A percentile compares a stretch with the other conserved stretches of the same genome.
These are phyloP conservation scores for Lentithecium fluviatile DNA, from an alignment of 495 filamentous ascomycete species.

Conservation along the genomic window DNA sequence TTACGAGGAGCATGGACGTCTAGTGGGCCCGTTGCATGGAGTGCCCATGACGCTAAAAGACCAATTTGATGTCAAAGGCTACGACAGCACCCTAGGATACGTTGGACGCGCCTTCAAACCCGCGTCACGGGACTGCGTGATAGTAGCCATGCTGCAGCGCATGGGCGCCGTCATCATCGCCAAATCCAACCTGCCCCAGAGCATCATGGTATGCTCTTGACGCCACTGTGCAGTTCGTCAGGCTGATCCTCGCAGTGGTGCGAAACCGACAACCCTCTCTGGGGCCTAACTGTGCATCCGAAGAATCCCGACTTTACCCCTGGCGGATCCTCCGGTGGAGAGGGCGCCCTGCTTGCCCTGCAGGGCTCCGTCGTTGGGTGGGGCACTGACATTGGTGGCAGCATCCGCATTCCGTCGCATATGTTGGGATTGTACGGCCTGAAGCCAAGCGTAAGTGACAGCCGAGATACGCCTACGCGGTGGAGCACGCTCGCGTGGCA, in stretches of 20 bases:
- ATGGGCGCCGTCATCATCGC: slow-evolving; percentile 48
- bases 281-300: slow-evolving; percentile 55
- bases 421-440: slow-evolving; percentile 60
- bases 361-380: slow-evolving; percentile 31
- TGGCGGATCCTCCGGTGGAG: slow-evolving; percentile 33
- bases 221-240: background rate
- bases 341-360: slow-evolving; percentile 29
- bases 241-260: slow-evolving; percentile 34
- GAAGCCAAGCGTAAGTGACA: slow-evolving; percentile 45
- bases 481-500: background rate
- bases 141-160: slow-evolving; percentile 49
- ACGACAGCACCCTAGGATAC: slow-evolving; percentile 38
- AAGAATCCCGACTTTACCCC: slow-evolving; percentile 44
- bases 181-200: slow-evolving; percentile 45
- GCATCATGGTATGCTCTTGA: slow-evolving; percentile 48
- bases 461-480: no score
- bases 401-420: slow-evolving; percentile 59
- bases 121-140: slow-evolving; percentile 23
- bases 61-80: slow-evolving; percentile 36
- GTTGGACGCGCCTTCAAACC: slow-evolving; percentile 35
- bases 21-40: slow-evolving; percentile 36
- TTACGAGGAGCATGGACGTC: slow-evolving; percentile 30
- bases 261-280: slow-evolving; percentile 57
- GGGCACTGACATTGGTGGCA: slow-evolving; percentile 66
- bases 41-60: slow-evolving; percentile 38